Evolutionary conservation across 148 eudicot genomes (phyloP), one percentile per base, ranked within the genome.

Genomic region (Camellia granthamiana): DNA sequence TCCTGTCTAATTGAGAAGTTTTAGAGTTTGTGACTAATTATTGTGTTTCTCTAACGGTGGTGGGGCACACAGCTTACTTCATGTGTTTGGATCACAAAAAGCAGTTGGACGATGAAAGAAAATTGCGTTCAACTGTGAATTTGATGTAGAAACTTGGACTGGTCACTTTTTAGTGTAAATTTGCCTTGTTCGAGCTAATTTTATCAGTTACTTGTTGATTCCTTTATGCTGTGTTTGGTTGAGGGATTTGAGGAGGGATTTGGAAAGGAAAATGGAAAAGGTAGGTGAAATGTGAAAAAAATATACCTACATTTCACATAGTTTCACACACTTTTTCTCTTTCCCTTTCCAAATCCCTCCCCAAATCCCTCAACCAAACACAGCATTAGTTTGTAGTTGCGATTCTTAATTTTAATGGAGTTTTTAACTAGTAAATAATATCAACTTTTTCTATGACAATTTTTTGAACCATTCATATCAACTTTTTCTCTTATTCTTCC

Each of bases 11-110:
- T 43, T 61, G 7, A 44, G 42, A 60, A 60, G 30, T 60, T 44
- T 64, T 18, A 61, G 66, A 61, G 51, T 76, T 43, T 23, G 79
- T 46, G 49, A 71, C 56, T 64, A 63, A 63, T 65, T 13, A 7
- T 52, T 51, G 7, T 49, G 19, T 7, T 43, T 42, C 47, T 38
- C 12, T 69, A 69, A 5, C 72, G 0, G 15, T 12, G 72, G 5
- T 15, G 72, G 55, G 74, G 8, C 19, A 52, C 7, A 6, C 74
- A 47, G 55, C 19, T 71, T 19, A 6, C 9, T 18, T 47, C 14
- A 38, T 14, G 9, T 47, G 56, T 47, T 6, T 47, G 58, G 56
- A 18, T 71, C 30, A n/a, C 42, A 8, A 4, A 52, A 44, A 76
- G 70, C 60, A 76, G 44, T 77, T 77, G 18, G 8, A 38, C 42